A percentile compares a stretch with the other conserved stretches of the same genome.
Evolutionary conservation across 768 basidiomycete genomes (phyloP).

Genomic region (Rhodotorula paludigena): DNA sequence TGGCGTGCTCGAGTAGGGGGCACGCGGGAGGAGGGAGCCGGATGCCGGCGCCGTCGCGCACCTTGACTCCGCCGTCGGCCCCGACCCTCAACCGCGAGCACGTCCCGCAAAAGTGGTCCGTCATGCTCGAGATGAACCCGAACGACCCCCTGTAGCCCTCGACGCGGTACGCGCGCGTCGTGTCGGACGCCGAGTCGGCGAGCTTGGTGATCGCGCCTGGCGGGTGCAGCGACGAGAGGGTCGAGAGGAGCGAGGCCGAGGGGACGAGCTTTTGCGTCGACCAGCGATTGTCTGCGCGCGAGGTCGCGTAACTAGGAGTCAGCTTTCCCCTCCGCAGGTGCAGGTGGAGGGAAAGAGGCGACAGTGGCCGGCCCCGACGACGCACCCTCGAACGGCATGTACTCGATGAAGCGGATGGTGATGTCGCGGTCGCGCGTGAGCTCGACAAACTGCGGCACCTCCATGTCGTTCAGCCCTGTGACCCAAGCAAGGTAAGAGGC

Average conservation of each 20-base stretch:
- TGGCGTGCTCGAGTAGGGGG: too few relatives aligned
- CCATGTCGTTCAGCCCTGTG: conserved; percentile 64
- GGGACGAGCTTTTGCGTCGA: conserved; percentile 73
- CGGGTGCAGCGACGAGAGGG: conserved; percentile 55
- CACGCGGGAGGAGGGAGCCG: too few relatives aligned
- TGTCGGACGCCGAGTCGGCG: conserved; percentile 67
- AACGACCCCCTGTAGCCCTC: conserved; percentile 63
- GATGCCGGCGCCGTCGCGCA: too few relatives aligned
- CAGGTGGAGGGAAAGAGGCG: background rate
- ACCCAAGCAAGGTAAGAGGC: too few relatives aligned
- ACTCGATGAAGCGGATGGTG: conserved; percentile 82
- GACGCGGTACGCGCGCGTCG: conserved; percentile 72
- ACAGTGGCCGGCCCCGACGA: background rate
- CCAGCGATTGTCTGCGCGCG: conserved; percentile 73
- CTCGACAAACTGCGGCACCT: conserved; percentile 71
- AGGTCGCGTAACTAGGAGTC: background rate
- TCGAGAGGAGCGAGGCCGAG: conserved; percentile 60
- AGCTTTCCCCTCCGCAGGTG: background rate
- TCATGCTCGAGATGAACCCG: conserved; percentile 92
- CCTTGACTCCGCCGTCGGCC: conserved; percentile 89
- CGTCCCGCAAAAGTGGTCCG: conserved; percentile 80
- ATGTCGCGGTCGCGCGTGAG: conserved; percentile 62
- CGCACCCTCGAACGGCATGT: conserved; percentile 85
- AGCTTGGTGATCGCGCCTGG: conserved; percentile 50
- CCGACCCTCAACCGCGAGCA: conserved; percentile 80